Evolutionary conservation across 495 filamentous ascomycete genomes (phyloP).

Genomic region (Neurospora discreta): DNA sequence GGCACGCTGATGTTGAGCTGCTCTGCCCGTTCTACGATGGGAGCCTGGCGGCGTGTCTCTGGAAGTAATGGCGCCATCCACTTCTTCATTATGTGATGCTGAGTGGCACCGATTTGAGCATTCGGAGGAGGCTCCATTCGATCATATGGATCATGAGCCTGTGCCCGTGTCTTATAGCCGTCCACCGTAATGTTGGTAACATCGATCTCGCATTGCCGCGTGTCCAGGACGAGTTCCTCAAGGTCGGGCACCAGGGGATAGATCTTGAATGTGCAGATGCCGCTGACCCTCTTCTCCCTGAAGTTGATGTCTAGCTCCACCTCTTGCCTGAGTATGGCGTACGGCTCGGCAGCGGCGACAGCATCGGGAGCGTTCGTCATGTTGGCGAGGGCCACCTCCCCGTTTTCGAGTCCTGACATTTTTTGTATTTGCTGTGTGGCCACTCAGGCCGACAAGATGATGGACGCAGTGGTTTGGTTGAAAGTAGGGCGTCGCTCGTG

Average conservation of each 20-base stretch:
- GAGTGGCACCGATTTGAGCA: conserved; percentile 49
- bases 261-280: conserved; percentile 70
- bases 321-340: conserved; percentile 63
- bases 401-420: neutral
- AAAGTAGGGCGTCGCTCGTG: neutral
- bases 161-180: conserved; percentile 48
- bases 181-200: conserved; percentile 54
- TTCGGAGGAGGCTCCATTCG: conserved; percentile 48
- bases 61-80: conserved; percentile 54
- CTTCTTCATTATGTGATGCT: conserved; percentile 60
- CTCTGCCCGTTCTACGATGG: conserved; percentile 26
- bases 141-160: conserved; percentile 66
- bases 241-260: conserved; percentile 57
- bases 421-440: neutral
- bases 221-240: conserved; percentile 63
- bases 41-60: conserved; percentile 33
- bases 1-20: conserved; percentile 29
- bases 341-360: conserved; percentile 11
- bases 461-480: neutral
- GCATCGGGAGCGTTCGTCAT: neutral
- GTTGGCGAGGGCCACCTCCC: neutral
- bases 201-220: conserved; percentile 72
- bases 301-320: conserved; percentile 87
- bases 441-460: neutral
- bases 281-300: conserved; percentile 57